phyloP scores from a whole-genome alignment of 768 basidiomycete species.

The Clathrus columnatus region DNA sequence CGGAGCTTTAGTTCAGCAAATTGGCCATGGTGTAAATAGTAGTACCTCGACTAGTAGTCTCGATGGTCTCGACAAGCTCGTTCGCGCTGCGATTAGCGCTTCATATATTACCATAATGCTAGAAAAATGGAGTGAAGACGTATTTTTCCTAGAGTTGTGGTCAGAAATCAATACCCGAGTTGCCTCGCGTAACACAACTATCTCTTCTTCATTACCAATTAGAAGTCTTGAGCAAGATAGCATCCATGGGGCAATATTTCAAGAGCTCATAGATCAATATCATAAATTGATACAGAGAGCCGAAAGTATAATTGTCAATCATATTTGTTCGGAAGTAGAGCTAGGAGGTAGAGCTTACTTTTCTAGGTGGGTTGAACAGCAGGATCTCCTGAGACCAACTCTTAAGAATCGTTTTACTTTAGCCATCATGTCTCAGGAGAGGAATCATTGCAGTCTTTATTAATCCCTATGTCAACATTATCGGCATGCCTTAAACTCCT shows the following conservation, averaged over 20 bases:
- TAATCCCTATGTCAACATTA: constrained; percentile 62
- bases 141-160: constrained; percentile 90
- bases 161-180: constrained; percentile 60
- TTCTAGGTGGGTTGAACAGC: constrained; percentile 36
- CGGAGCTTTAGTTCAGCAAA: constrained; percentile 65
- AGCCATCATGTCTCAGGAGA: constrained; percentile 20
- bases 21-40: constrained; percentile 44
- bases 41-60: constrained; percentile 70
- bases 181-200: constrained; percentile 45
- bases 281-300: constrained; percentile 52
- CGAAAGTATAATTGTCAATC: constrained; percentile 81
- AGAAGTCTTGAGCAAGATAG: constrained; percentile 15
- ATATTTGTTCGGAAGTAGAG: constrained; percentile 78
- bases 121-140: constrained; percentile 81
- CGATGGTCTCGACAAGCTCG: constrained; percentile 73
- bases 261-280: constrained; percentile 63
- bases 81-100: constrained; percentile 80
- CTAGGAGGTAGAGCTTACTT: constrained; percentile 66
- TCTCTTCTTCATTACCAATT: constrained; percentile 27
- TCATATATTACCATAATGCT: constrained; percentile 62
- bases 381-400: constrained; percentile 15
- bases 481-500: constrained; percentile 73
- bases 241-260: constrained; percentile 67
- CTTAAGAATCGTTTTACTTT: constrained; percentile 16
- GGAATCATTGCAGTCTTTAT: constrained; percentile 65